A percentile compares a stretch with the other conserved stretches of the same genome.
Evolutionary conservation across 208 protist genomes (phyloP).

Genomic region (Leishmania lainsoni): DNA sequence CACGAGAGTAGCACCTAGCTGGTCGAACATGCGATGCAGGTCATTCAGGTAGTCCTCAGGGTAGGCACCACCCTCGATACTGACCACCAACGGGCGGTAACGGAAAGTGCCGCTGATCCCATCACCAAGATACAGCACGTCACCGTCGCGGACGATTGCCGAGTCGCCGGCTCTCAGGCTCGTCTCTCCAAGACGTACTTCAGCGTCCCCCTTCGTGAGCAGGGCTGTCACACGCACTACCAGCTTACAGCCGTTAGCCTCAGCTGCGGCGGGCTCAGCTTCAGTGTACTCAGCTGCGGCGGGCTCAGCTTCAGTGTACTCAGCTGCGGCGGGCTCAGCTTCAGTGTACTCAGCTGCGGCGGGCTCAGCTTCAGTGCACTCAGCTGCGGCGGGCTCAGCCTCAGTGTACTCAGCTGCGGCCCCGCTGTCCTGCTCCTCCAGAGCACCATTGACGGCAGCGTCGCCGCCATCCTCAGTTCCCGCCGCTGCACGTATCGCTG

Average conservation of each 20-base stretch:
- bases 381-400: no score
- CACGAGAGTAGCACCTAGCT: conserved; percentile 75
- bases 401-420: background rate
- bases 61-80: conserved; percentile 48
- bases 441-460: background rate
- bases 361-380: no score
- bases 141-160: conserved; percentile 46
- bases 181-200: conserved; percentile 38
- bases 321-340: no score
- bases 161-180: conserved; percentile 38
- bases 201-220: conserved; percentile 38
- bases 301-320: no score
- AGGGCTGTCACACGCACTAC: conserved; percentile 61
- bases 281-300: background rate
- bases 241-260: conserved; percentile 32
- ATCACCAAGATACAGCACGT: conserved; percentile 54
- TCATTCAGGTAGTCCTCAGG: conserved; percentile 47
- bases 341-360: no score
- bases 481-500: background rate
- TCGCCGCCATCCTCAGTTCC: conserved; percentile 7
- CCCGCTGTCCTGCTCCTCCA: conserved; percentile 7
- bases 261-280: background rate
- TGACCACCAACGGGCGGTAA: conserved; percentile 79
- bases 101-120: conserved; percentile 44
- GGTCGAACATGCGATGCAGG: conserved; percentile 55